phyloP scores from a whole-genome alignment of 2,329 filamentous ascomycete species.

The Dothiorella sarmentorum region DNA sequence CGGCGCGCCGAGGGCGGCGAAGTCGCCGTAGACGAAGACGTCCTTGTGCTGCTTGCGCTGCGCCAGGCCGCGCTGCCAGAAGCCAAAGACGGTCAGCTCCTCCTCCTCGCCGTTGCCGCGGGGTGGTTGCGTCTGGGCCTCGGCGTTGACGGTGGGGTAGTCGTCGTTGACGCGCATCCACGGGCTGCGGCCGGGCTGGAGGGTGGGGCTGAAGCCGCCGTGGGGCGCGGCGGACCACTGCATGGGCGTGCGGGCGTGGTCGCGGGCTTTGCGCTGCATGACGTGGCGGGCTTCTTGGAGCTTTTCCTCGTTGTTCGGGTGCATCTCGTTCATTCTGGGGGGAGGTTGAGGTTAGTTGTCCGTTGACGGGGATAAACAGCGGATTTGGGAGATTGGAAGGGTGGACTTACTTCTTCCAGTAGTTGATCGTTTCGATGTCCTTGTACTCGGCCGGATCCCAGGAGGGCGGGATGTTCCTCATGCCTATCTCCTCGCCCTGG shows the following conservation, averaged over 20 bases:
- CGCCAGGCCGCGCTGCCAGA: constrained; percentile 57
- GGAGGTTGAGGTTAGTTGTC: not conserved
- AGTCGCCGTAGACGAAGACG: constrained; percentile 61
- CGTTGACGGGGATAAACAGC: not conserved
- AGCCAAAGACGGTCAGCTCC: constrained; percentile 51
- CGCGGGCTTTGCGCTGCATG: constrained; percentile 54
- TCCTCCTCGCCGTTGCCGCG: constrained; percentile 13
- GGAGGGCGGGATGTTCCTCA: constrained; percentile 46
- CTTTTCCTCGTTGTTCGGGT: constrained; percentile 29
- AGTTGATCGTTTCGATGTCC: constrained; percentile 55
- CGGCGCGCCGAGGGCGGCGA: constrained; percentile 48
- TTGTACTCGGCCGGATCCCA: constrained; percentile 49
- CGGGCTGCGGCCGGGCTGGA: constrained; percentile 42
- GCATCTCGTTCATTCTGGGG: constrained; percentile 29
- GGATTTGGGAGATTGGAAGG: not conserved
- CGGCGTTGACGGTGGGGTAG: constrained; percentile 55
- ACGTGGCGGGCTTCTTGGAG: constrained; percentile 28
- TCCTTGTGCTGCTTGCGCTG: constrained; percentile 56
- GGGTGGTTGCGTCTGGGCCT: constrained; percentile 44
- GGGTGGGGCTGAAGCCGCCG: constrained; percentile 57
- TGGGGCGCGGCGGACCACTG: constrained; percentile 58
- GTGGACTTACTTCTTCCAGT: constrained; percentile 38
- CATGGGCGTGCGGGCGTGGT: constrained; percentile 65
- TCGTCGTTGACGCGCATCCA: constrained; percentile 62
- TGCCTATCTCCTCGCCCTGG: constrained; percentile 51